phyloP scores from a whole-genome alignment of 331 rosid genomes.

The Dryas integrifolia region DNA sequence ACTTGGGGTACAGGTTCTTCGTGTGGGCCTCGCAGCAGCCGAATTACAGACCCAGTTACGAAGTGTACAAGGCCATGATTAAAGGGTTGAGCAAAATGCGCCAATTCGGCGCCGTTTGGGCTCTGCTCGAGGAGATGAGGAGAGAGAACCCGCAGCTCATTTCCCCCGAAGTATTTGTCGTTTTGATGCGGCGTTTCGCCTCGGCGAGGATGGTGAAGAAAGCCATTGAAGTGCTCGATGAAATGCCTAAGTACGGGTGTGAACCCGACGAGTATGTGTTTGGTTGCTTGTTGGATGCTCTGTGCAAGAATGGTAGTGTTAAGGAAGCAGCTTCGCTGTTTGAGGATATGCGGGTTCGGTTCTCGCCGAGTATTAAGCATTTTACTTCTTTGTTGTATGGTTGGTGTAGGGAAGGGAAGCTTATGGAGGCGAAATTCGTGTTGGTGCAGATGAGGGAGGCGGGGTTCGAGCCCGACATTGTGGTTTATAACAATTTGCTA shows the following conservation, averaged over 20 bases:
- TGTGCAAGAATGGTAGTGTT: conserved; percentile 76
- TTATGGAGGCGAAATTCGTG: conserved; percentile 69
- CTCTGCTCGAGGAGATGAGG: conserved; percentile 75
- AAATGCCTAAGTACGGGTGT: conserved; percentile 78
- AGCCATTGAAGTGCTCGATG: conserved; percentile 70
- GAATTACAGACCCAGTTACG: conserved; percentile 46
- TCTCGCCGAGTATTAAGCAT: conserved; percentile 54
- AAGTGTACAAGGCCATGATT: conserved; percentile 67
- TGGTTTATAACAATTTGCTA: conserved; percentile 66
- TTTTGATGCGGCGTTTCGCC: conserved; percentile 76
- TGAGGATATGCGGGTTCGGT: conserved; percentile 64
- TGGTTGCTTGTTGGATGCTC: conserved; percentile 77
- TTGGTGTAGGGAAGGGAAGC: conserved; percentile 84
- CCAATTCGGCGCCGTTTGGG: conserved; percentile 83
- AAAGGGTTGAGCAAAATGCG: conserved; percentile 73
- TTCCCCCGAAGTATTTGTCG: conserved; percentile 52
- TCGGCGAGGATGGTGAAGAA: conserved; percentile 77
- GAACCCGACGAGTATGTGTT: conserved; percentile 76
- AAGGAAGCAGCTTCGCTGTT: conserved; percentile 73
- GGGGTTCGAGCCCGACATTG: conserved; percentile 67
- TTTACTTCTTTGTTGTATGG: conserved; percentile 84
- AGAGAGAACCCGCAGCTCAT: conserved; percentile 54
- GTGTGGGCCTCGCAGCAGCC: conserved; percentile 78
- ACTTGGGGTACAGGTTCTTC: conserved; percentile 63
- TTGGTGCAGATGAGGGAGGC: conserved; percentile 70